phyloP scores from a whole-genome alignment of 371 early-diverging fungal species.

The Rhizopus microsporus region DNA sequence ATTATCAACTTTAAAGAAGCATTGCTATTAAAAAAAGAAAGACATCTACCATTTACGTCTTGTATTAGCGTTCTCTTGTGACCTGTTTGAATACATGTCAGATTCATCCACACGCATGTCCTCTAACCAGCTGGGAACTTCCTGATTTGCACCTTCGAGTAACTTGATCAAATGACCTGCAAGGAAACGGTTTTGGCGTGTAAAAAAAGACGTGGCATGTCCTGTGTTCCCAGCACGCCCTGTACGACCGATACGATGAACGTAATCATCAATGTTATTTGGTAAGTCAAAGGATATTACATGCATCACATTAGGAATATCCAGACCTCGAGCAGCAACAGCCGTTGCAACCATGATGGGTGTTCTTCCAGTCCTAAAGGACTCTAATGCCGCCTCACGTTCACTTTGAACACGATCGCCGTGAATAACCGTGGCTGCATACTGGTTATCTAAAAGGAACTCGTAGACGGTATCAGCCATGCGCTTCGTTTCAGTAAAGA shows the following conservation, averaged over 20 bases:
- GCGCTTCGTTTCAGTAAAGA: conserved; percentile 98
- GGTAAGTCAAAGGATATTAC: conserved; percentile 96
- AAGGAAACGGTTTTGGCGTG: conserved; percentile 82
- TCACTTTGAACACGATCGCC: conserved; percentile 97
- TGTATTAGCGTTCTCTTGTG: too few species aligned
- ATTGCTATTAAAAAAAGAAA: too few species aligned
- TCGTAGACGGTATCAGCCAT: conserved; percentile 94
- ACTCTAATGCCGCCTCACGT: conserved; percentile 90
- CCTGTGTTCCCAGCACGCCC: conserved; percentile 98
- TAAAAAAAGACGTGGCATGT: conserved; percentile 94
- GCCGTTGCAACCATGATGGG: conserved; percentile 99
- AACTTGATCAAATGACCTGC: conserved; percentile 77
- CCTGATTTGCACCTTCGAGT: conserved; percentile 60
- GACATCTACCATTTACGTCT: too few species aligned
- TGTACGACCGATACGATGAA: conserved; percentile 92
- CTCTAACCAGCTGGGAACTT: conserved; percentile 69
- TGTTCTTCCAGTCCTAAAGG: conserved; percentile 86
- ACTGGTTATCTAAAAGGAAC: conserved; percentile 61
- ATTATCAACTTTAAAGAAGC: too few species aligned
- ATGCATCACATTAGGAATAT: conserved; percentile 87
- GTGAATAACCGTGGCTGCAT: conserved; percentile 93
- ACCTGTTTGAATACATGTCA: too few species aligned
- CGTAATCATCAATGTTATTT: conserved; percentile 90
- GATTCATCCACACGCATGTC: conserved; percentile 16
- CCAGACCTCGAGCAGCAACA: conserved; percentile 98